A percentile compares a stretch with the other conserved stretches of the same genome.
Conservation (phyloP, 805 yeast species). For the Kluyveromyces starmeri region DNA sequence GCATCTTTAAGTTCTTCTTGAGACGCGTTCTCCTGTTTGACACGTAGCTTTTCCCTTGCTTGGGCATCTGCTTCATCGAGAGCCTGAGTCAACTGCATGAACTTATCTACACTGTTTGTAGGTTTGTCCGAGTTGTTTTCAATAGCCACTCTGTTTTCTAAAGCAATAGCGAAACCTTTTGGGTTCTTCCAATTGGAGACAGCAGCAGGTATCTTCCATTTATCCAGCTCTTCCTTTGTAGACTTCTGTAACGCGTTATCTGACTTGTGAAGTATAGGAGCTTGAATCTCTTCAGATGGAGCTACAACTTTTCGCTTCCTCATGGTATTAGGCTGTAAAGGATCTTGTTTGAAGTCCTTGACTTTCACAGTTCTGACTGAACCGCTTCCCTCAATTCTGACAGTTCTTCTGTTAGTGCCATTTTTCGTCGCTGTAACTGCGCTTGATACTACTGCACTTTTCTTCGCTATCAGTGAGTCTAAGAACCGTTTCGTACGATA, state of each 20-base stretch:
- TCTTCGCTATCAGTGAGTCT: conserved; percentile 39
- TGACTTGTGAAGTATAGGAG: conserved; percentile 62
- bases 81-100: conserved; percentile 59
- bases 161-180: conserved; percentile 73
- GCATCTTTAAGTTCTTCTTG: conserved; percentile 42
- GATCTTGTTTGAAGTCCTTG: conserved; percentile 51
- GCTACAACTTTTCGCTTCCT: conserved; percentile 63
- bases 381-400: conserved; percentile 19
- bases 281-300: conserved; percentile 40
- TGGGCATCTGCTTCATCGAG: conserved; percentile 57
- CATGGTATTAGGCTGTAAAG: conserved; percentile 75
- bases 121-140: conserved; percentile 32
- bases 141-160: conserved; percentile 65
- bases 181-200: conserved; percentile 95
- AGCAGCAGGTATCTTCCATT: conserved; percentile 86
- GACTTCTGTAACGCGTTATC: conserved; percentile 37
- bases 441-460: conserved; percentile 11
- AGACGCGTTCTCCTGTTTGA: conserved; percentile 41
- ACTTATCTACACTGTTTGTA: conserved; percentile 43
- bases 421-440: conserved; percentile 25
- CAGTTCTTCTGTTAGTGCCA: conserved; percentile 13
- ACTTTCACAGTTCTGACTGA: conserved; percentile 49
- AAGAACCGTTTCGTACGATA: conserved; percentile 50
- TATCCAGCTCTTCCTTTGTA: conserved; percentile 62
- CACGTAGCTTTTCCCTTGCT: conserved; percentile 47